Evolutionary conservation across 2,329 filamentous ascomycete genomes (phyloP).

Genomic region (Orbilia ellipsospora): DNA sequence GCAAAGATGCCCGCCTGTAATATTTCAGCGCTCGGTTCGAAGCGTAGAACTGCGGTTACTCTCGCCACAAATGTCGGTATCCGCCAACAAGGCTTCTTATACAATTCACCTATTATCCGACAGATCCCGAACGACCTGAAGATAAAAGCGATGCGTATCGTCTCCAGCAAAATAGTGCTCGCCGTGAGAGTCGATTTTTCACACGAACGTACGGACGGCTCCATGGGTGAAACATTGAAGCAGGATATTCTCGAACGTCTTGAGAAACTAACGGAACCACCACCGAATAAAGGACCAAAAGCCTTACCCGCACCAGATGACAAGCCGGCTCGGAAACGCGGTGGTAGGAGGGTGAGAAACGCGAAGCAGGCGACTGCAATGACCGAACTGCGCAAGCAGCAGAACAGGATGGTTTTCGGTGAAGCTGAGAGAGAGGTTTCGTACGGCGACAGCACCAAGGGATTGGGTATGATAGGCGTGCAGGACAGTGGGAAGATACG

Average conservation of each 20-base stretch:
- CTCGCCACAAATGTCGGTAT: conserved; percentile 93
- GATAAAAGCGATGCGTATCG: conserved; percentile 92
- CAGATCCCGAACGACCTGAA: conserved; percentile 87
- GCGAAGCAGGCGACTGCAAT: conserved; percentile 97
- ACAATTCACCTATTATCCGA: conserved; percentile 88
- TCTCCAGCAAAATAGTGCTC: conserved; percentile 92
- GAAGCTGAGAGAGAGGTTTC: conserved; percentile 95
- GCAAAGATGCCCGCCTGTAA: conserved; percentile 96
- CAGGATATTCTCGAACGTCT: conserved; percentile 84
- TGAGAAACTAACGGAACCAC: conserved; percentile 91
- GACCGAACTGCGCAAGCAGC: conserved; percentile 94
- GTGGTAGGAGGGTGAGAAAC: conserved; percentile 87
- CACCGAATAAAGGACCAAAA: conserved; percentile 85
- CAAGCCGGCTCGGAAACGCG: conserved; percentile 91
- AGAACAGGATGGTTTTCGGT: conserved; percentile 95
- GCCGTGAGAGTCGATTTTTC: conserved; percentile 90
- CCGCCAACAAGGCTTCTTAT: conserved; percentile 91
- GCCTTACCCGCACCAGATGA: conserved; percentile 94
- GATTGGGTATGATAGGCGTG: conserved; percentile 94
- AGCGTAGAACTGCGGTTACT: conserved; percentile 81
- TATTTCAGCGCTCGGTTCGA: conserved; percentile 87
- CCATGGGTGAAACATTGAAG: conserved; percentile 82
- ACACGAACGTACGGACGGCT: conserved; percentile 82
- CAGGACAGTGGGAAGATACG: conserved; percentile 89
- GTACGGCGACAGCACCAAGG: conserved; percentile 86